Base-by-base conservation (phyloP, 1,284 basidiomycete species). In the Inonotus hispidus region DNA sequence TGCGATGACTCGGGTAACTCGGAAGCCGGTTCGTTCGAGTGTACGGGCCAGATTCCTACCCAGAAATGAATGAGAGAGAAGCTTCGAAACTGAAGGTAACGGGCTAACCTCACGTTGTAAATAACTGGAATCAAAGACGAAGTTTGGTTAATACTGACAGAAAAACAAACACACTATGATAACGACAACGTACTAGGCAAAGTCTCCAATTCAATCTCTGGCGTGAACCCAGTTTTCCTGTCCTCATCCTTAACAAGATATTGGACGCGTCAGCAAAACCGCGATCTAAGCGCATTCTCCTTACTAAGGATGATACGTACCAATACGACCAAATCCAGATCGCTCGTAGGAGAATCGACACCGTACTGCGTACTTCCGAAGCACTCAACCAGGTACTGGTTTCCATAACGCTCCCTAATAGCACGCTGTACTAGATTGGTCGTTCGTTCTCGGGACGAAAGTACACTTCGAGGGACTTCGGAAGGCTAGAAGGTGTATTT, bases 311-410 rank as follows among this genome's bases (percentile, higher is more conserved):
- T 27, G 11, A 23, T 5, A 70, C 79, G 62, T 53, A 82, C 81
- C n/a, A 81, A 62, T 47, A 82, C 69, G 23, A 82, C 76, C 55
- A 83, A 63, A 66, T 83, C 81, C 55, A 83, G 67, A 65, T 83
- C 81, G 64, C 79, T 78, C 3, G 56, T 64, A 0, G 66, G 45
- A 39, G 70, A 68, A 23, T 74, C 72, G 29, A 78, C 71, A 16
- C 79, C 78, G 67, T 81, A 81, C 45, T 74, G 74, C n/a, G 74
- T 73, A 62, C 81, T 82, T 21, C 81, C 81, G 66, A 82, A 83
- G 5, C 73, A 57, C 53, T 74, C 69, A 0, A 81, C 73, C 3
- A 39, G 54, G 67, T 77, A 82, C n/a, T 64, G 37, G 2, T 16
- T 1, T 1, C 78, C 78, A 65, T 71, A 80, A 10, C 57, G 60